Percentiles rank a stretch among this genome's conserved stretches.
These are phyloP conservation scores for Allium sativum DNA, from an alignment of 106 monocot species.

Conservation along the genomic window DNA sequence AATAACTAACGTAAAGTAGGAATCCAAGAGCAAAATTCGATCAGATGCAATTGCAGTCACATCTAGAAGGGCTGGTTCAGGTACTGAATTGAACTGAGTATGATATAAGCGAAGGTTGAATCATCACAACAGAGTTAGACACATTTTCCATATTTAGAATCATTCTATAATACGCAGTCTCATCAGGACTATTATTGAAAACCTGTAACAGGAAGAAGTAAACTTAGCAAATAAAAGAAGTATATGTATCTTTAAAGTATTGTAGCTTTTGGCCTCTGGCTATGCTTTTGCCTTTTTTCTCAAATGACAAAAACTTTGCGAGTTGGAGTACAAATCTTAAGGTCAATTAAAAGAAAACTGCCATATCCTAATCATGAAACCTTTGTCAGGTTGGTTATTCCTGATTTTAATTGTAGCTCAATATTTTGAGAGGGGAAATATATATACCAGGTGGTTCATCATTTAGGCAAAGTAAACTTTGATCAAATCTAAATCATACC, in stretches of 20 bases:
- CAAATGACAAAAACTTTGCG: no score
- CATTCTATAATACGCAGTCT: conserved; percentile 96
- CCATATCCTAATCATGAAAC: no score
- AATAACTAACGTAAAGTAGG: conserved; percentile 86
- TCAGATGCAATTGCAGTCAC: conserved; percentile 82
- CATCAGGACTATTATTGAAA: conserved; percentile 92
- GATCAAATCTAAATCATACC: conserved; percentile 22
- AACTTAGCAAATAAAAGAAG: not conserved
- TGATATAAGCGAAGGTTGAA: conserved; percentile 85
- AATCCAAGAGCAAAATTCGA: conserved; percentile 76
- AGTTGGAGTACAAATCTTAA: no score
- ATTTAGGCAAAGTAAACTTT: not conserved
- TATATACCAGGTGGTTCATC: not conserved
- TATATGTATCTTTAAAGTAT: no score
- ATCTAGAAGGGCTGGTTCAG: conserved; percentile 79
- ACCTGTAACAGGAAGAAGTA: conserved; percentile 38
- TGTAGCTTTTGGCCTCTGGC: no score
- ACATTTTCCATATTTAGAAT: conserved; percentile 82
- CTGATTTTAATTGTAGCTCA: no score
- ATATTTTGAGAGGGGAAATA: not conserved
- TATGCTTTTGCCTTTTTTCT: no score
- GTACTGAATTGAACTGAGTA: conserved; percentile 77
- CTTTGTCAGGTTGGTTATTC: no score
- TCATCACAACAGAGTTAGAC: conserved; percentile 87
- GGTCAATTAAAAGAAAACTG: no score